Evolutionary conservation across 306 rosid species (phyloP), one percentile per base, ranked within the genome.

Genomic region (Spatholobus suberectus): DNA sequence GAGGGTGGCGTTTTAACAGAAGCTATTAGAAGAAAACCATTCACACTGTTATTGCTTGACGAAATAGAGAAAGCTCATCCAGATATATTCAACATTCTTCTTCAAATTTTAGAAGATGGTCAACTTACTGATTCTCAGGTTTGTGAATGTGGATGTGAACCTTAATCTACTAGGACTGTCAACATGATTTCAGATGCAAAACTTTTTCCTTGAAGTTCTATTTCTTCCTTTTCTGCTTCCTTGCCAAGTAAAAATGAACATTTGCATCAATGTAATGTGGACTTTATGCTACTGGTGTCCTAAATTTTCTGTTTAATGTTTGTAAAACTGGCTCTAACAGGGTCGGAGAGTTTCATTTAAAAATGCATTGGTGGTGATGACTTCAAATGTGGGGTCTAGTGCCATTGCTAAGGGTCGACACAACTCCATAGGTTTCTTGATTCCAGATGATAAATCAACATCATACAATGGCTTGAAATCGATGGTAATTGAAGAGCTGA

Each of bases 1-100:
- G 95, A 91, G 43, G 98, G 98, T 27, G 97, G 98, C 44, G 71
- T 90, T 70, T 87, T 95, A 78, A 91, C 98, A 0, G 98, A 95
- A 90, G 97, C 98, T 83, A 90, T 95, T 73, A 85, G 98, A 88
- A 90, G 92, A 88, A 89, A 87, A 65, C 98, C 98, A 1, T 91
- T 88, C 77, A 90, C 98, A 4, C 81, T 95, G 77, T 80, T 95
- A 40, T 83, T 95, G 86, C 92, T 95, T 41, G 98, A 95, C 51
- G 98, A 95, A 87, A 95, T 95, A 66, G 98, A 95, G 89, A 95
- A 95, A 82, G 97, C 98, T 77, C 98, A 95, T 86, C 97, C 97
- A n/a, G 98, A 91, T 80, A 82, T 91, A 34, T 93, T 91, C 89
- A 93, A 91, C 87, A 91, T 95, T 83, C 96, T 95, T 71, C 97